Conservation (phyloP, 1,284 basidiomycete genomes). For the Cystobasidium sp. region DNA sequence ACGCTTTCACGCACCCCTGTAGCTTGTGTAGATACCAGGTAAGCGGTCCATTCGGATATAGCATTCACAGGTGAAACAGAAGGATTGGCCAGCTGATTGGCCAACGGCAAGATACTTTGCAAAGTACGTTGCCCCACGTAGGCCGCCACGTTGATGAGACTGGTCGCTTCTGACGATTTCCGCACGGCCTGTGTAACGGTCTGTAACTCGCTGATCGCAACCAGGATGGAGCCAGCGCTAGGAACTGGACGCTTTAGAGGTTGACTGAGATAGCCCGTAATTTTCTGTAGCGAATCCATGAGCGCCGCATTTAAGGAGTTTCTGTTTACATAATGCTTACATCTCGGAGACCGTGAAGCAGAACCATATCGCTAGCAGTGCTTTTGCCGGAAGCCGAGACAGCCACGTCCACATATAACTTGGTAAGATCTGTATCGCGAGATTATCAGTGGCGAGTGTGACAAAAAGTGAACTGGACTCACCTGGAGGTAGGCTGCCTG, state of each 20-base stretch:
- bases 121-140: not conserved
- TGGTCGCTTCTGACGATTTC: not conserved
- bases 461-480: not conserved
- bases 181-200: not conserved
- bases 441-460: not conserved
- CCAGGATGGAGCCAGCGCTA: not conserved
- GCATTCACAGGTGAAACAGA: not conserved
- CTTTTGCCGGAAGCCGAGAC: not conserved
- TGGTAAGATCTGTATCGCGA: not conserved
- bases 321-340: not conserved
- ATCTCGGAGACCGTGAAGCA: not conserved
- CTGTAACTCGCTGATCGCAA: not conserved
- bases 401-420: constrained; percentile 7
- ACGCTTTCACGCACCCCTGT: too few relatives aligned
- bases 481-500: not conserved
- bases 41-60: not conserved
- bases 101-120: not conserved
- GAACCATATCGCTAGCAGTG: not conserved
- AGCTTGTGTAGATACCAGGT: not conserved
- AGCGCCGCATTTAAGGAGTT: not conserved
- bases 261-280: not conserved
- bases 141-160: not conserved
- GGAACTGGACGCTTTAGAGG: not conserved
- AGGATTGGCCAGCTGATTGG: not conserved
- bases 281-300: not conserved